These are phyloP conservation scores for Alternaria brassicicola DNA, from an alignment of 2,329 filamentous ascomycete species.

Conservation along the genomic window DNA sequence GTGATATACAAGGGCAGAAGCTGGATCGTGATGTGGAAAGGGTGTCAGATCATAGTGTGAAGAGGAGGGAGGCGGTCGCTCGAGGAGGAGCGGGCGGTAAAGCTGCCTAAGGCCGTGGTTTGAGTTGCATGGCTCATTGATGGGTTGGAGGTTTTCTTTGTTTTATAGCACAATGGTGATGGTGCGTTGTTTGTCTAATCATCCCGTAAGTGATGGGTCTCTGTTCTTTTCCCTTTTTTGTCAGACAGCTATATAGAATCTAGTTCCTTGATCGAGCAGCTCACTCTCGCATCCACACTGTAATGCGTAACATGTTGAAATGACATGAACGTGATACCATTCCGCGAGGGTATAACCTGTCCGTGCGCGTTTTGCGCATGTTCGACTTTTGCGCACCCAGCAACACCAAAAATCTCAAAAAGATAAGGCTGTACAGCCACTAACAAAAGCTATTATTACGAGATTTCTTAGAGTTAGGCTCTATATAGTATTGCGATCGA, in stretches of 20 bases:
- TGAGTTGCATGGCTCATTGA: neutral
- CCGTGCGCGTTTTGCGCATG: too few relatives aligned
- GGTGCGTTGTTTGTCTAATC: neutral
- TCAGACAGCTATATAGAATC: neutral
- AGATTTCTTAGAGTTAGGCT: too few relatives aligned
- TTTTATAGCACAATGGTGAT: neutral
- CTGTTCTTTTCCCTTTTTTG: neutral
- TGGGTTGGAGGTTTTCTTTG: fast-evolving
- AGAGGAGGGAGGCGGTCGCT: neutral
- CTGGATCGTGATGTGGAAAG: neutral
- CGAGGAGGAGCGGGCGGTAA: neutral
- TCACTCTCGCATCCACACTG: neutral
- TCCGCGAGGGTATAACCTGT: neutral
- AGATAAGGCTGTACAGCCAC: too few relatives aligned
- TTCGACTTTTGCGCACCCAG: too few relatives aligned
- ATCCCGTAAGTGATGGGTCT: neutral
- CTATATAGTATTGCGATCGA: too few relatives aligned
- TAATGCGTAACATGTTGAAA: neutral
- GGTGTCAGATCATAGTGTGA: neutral
- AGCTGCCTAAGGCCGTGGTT: neutral
- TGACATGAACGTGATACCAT: neutral
- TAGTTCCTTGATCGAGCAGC: neutral
- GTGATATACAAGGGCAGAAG: neutral
- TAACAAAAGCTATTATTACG: too few relatives aligned
- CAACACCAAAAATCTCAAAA: too few relatives aligned